Evolutionary conservation across 1,284 basidiomycete genomes (phyloP), one percentile per base, ranked within the genome.

Genomic region (Exobasidium rhododendri): DNA sequence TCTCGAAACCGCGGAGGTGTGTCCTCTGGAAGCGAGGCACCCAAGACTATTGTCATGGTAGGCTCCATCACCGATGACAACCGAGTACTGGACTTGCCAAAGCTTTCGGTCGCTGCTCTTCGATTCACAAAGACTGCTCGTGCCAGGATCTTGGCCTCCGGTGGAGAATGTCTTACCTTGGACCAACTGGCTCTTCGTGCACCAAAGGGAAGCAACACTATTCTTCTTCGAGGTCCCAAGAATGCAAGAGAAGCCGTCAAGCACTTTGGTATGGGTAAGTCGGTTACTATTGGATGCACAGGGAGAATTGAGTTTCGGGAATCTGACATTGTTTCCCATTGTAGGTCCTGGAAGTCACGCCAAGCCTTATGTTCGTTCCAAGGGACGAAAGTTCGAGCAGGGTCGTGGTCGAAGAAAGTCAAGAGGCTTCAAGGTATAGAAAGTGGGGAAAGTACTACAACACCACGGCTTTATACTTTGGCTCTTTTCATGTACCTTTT

Each of bases 51-150:
- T 75, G 94, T 97, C 71, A 83, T 86, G 63, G 91, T 98, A 74
- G 92, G 89, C 73, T 89, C 94, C 56, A 86, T 99, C 76, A 97
- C 96, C 62, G 96, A 99, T 83, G 94, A 99, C 82, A 87, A 92
- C 82, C 93, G 96, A 80, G 83, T 96, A 65, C 80, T 85, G 62
- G 87, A 87, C 66, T 84, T 97, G 62, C 94, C 94, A 80, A 97
- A 96, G 84, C 85, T 98, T 77, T 87, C 90, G 71, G 83, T 99
- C 69, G 94, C 94, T 64, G 96, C 94, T 65, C 88, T 98, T 72
- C 89, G 91, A 71, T 97, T 98, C 88, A 93, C 94, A 68, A 86
- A 86, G 75, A 86, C 89, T 57, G 96, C 94, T 64, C 90, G 89
- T 82, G 94, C 92, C 81, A 89, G 96, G 74, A 97, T 99, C 82